Percentiles rank a stretch among this genome's conserved stretches.
Conservation (phyloP, 2,329 filamentous ascomycete species). For the Madurella mycetomatis region DNA sequence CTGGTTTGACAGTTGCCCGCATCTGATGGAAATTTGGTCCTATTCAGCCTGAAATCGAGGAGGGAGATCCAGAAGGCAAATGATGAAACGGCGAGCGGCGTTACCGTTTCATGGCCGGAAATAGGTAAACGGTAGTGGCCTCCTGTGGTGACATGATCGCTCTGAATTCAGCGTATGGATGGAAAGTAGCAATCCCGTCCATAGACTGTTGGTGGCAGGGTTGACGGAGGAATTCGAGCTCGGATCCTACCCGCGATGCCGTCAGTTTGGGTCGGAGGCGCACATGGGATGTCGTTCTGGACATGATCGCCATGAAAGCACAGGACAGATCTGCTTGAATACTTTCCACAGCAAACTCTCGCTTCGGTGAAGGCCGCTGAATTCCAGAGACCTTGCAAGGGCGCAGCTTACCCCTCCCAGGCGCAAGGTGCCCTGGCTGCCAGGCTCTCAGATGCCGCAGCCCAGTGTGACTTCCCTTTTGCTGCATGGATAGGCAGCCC, state of each 20-base stretch:
- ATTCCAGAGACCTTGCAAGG: conserved; percentile 1
- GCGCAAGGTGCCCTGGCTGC: not conserved
- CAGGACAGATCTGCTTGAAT: conserved; percentile 1
- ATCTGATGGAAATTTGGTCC: conserved; percentile 15
- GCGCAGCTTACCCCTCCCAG: not conserved
- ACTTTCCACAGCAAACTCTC: not conserved
- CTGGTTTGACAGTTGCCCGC: not conserved
- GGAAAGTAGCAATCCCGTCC: conserved; percentile 17
- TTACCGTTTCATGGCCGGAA: conserved; percentile 12
- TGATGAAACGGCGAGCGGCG: not conserved
- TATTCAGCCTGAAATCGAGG: conserved; percentile 23
- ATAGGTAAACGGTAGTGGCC: conserved; percentile 4
- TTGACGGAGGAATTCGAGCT: conserved; percentile 14
- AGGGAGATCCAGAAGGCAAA: not conserved
- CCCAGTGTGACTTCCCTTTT: not conserved
- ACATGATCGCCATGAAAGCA: not conserved
- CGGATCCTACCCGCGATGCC: not conserved
- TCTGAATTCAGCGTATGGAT: conserved; percentile 12
- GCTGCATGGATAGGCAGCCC: conserved; percentile 6
- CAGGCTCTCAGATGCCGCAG: not conserved
- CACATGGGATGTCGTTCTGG: not conserved
- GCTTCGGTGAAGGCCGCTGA: not conserved
- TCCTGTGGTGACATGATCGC: not conserved
- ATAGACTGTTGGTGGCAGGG: not conserved
- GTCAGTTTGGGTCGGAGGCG: no score